Evolutionary conservation across 2,329 filamentous ascomycete species (phyloP), one percentile per base, ranked within the genome.

Genomic region (Phaeomoniella chlamydospora): DNA sequence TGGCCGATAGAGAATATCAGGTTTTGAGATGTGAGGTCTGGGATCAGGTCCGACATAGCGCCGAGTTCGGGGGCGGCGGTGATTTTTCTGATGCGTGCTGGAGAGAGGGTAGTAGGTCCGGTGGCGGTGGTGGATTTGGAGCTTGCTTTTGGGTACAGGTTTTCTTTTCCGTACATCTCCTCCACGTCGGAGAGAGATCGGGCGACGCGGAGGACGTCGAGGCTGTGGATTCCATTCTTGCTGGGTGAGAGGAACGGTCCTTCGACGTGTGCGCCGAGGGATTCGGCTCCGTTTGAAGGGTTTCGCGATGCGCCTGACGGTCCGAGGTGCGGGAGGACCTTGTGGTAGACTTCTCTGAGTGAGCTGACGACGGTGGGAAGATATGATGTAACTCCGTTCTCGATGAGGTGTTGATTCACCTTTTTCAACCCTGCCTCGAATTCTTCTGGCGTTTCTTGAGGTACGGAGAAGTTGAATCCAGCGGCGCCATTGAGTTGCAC

Each of bases 401-500:
- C 62, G 18, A 86, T 68, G 36, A 94, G 65, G 18, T 71, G 67
- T 44, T 65, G 72, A 57, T 90, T 90, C 41, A 88, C 67, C 39
- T 74, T 65, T 43, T 66, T 67, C 34, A 94, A 62, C n/a, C 74
- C 76, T 54, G 83, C 79, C 39, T 72, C 71, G 49, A 92, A 94
- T 35, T 70, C 66, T 57, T 71, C 74, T 48, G 80, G 73, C 12
- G 77, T 56, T 26, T 26, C 22, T 19, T 57, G 68, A n/a, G 81
- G 74, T 6, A 85, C 66, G 1, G 84, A 90, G 56, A 92, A 94
- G 62, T 94, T 88, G 65, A 94, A 92, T 38, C 86, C 86, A 49
- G 86, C 88, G 6, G 82, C 86, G 33, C 87, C 87, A 50, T 94
- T 94, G 46, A 94, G 75, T 57, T 94, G 87, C 36, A 80, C 80